Base-by-base conservation (phyloP, 208 protist species). In the Leishmania major region DNA sequence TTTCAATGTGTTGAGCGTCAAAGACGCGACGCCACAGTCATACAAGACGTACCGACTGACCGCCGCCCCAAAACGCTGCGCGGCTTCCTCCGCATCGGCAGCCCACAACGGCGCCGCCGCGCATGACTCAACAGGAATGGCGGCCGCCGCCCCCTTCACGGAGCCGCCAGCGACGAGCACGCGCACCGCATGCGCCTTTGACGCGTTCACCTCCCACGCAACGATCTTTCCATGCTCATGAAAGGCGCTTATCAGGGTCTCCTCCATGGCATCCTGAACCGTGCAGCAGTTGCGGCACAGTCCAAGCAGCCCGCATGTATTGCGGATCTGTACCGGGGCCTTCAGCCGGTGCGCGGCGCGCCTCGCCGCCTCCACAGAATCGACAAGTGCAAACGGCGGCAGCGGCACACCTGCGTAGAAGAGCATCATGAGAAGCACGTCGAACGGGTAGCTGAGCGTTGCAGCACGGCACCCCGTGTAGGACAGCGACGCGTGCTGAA, bases 381-480 rank as follows among this genome's bases (percentile, higher is more conserved):
- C 71, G 40, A 94, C 75, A 37, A 96, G 84, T n/a, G 83, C 75
- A 76, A 92, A 95, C 10, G 80, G 86, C 17, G 94, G 91, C 35
- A 97, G 59, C 19, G 89, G 87, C 40, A 97, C 72, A 25, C 84
- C 85, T 11, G 91, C 94, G 86, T 97, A 97, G 77, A 80, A 88
- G 37, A 90, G 85, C 88, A 95, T 94, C 94, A 97, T 95, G 59
- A 95, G 84, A 15, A 97, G 81, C 53, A 90, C 69, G 66, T 95
- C 92, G 7, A 92, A 84, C 15, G 94, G 76, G 53, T 95, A 92
- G 64, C 80, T 80, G 5, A 97, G 88, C 3, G 82, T 75, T 22
- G 71, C 76, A 5, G 88, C 80, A n/a, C 88, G 87, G 84, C 92
- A 95, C 1, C 94, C 92, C 7, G 83, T 90, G 78, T 93, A 93